A percentile compares a stretch with the other conserved stretches of the same genome.
These are phyloP conservation scores for Globisporangium mamillatum DNA, from an alignment of 352 stramenopile genomes.

Conservation along the genomic window DNA sequence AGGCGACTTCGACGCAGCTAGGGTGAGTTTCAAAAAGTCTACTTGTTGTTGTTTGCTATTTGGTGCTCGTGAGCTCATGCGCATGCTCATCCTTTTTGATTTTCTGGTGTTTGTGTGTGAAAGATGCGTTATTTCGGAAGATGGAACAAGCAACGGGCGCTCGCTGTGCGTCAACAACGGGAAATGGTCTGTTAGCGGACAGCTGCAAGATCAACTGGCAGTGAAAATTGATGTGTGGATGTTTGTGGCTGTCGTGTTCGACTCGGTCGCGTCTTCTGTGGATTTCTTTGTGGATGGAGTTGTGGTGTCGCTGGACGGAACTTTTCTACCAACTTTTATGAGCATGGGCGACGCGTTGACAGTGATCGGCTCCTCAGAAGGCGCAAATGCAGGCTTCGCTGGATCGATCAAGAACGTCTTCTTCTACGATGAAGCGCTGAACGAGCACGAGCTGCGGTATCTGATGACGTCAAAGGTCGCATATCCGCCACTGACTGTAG, in stretches of 20 bases:
- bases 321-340: neutral
- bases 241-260: conserved; percentile 42
- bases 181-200: conserved; percentile 29
- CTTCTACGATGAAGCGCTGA: conserved; percentile 38
- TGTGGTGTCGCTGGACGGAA: conserved; percentile 1
- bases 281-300: conserved; percentile 23
- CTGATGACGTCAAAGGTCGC: conserved; percentile 27
- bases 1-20: neutral
- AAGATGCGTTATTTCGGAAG: conserved; percentile 50
- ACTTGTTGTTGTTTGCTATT: neutral
- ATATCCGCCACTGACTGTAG: conserved; percentile 16
- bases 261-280: conserved; percentile 14
- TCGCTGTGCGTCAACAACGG: conserved; percentile 36
- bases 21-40: neutral
- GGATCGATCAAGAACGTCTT: conserved; percentile 42
- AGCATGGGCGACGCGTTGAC: neutral
- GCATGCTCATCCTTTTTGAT: neutral
- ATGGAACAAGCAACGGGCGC: conserved; percentile 32
- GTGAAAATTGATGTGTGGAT: conserved; percentile 30
- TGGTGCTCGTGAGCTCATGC: neutral
- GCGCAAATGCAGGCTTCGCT: conserved; percentile 26
- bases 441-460: conserved; percentile 33
- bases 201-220: neutral
- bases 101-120: conserved; percentile 17
- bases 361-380: conserved; percentile 18